Evolutionary conservation across 371 early-diverging fungal species (phyloP), one percentile per base, ranked within the genome.

Genomic region (Rhizopus arrhizus): DNA sequence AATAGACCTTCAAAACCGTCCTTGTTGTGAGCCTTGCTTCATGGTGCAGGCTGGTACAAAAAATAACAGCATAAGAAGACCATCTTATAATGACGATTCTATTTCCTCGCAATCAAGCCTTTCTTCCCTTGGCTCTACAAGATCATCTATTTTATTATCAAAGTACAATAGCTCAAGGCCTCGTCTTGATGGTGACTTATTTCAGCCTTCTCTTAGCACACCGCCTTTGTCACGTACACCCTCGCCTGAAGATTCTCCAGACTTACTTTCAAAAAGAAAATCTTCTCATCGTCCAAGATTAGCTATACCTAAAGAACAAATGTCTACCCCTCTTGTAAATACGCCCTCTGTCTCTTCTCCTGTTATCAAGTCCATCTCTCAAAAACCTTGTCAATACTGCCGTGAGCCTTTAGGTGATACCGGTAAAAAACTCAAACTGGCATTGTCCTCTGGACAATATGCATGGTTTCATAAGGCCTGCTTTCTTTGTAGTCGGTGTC

Each of bases 11-110:
- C 60, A 72, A 5, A 81, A 83, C 7, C 65, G 75, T 28, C 90
- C 90, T 9, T 85, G 84, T 31, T 90, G 90, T 62, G 88, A 88
- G 53, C 67, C 74, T 9, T 90, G 90, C 56, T 71, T 89, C 50
- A 76, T 79, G 74, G 68, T 71, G 5, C 80, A 85, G 56, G 58
- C 41, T 34, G 53, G 57, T 16, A 56, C 31, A 36, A 8, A 28
- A 46, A 13, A n/a, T 31, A 31, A 29, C 12, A 22, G 22, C 22
- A 22, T 22, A 22, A 54, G 33, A 32, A 45, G 4, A 22, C 6
- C 35, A 22, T 46, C 33, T 22, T 51, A 15, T 35, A 49, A 7
- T n/a, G 49, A 35, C 40, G 51, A 36, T 22, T 65, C 69, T 8
- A 34, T 45, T 10, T 53, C 58, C 6, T 36, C 64, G 10, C 53